A percentile compares a stretch with the other conserved stretches of the same genome.
phyloP scores from a whole-genome alignment of 83 land plant species.

The Picea mariana region DNA sequence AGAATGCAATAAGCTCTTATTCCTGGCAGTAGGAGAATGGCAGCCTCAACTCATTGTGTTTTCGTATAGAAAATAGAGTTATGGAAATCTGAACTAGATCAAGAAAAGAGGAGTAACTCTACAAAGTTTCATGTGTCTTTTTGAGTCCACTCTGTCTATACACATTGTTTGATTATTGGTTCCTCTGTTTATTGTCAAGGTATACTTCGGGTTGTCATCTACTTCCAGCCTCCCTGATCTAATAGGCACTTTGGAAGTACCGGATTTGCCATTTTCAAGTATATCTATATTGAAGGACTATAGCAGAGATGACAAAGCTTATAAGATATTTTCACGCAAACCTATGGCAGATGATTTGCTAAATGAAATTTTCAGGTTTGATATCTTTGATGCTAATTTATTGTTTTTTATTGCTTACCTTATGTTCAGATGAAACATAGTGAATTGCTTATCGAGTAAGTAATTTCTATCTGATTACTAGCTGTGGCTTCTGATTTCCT shows the following conservation, averaged over 20 bases:
- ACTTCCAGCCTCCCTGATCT: constrained; percentile 64
- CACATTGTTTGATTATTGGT: not conserved
- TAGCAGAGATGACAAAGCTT: constrained; percentile 61
- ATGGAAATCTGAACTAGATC: not conserved
- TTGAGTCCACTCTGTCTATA: not conserved
- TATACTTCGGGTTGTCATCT: constrained; percentile 65
- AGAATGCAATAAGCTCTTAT: not conserved
- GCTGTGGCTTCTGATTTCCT: not conserved
- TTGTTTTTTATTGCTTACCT: constrained; percentile 15
- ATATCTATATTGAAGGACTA: constrained; percentile 70
- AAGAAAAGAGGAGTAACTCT: not conserved
- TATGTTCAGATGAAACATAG: constrained; percentile 1
- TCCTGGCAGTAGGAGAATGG: not conserved
- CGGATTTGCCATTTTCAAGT: constrained; percentile 72
- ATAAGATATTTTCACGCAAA: constrained; percentile 86
- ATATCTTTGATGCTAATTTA: not conserved
- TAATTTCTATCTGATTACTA: not conserved
- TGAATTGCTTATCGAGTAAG: not conserved
- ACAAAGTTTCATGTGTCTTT: not conserved
- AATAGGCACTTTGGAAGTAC: constrained; percentile 78
- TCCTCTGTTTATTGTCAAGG: constrained; percentile 37
- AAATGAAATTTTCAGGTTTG: constrained; percentile 82
- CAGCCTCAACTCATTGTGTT: not conserved
- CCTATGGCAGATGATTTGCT: constrained; percentile 65
- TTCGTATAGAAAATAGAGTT: not conserved